phyloP scores from a whole-genome alignment of 805 yeast genomes.

The Metschnikowia cubensis region DNA sequence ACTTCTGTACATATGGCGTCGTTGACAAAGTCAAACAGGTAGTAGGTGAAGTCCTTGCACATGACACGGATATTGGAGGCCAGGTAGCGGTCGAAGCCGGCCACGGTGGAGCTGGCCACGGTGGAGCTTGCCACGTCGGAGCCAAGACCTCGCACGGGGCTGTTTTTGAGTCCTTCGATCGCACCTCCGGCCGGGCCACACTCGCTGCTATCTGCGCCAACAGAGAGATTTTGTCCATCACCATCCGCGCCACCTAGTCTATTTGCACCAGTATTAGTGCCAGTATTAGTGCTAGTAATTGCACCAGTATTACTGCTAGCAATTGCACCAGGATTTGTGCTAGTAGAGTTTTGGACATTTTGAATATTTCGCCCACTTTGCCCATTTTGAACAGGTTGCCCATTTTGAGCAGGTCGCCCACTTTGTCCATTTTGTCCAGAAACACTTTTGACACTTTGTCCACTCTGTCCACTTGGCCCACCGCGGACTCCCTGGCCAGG shows the following conservation, averaged over 20 bases:
- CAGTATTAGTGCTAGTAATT: too few species aligned
- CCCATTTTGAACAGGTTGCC: neutral
- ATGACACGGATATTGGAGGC: conserved; percentile 61
- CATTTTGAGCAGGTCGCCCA: neutral
- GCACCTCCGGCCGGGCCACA: too few species aligned
- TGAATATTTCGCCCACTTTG: neutral
- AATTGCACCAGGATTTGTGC: too few species aligned
- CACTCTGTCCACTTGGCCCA: neutral
- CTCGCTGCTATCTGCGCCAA: too few species aligned
- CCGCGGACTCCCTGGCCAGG: neutral
- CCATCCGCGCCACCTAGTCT: too few species aligned
- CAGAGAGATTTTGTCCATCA: too few species aligned
- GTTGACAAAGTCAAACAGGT: conserved; percentile 69
- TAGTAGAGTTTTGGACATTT: neutral
- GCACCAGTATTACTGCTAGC: too few species aligned
- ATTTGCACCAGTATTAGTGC: too few species aligned
- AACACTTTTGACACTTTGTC: neutral
- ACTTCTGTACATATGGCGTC: conserved; percentile 63
- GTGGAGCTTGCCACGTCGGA: neutral
- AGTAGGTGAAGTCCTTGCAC: conserved; percentile 80
- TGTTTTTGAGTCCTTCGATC: too few species aligned
- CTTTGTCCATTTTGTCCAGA: neutral
- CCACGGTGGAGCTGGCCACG: conserved; percentile 2
- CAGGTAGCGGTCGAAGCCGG: conserved; percentile 32
- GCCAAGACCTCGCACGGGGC: too few species aligned